A percentile compares a stretch with the other conserved stretches of the same genome.
These are phyloP conservation scores for Russula abietina DNA, from an alignment of 768 basidiomycete genomes.

Conservation along the genomic window DNA sequence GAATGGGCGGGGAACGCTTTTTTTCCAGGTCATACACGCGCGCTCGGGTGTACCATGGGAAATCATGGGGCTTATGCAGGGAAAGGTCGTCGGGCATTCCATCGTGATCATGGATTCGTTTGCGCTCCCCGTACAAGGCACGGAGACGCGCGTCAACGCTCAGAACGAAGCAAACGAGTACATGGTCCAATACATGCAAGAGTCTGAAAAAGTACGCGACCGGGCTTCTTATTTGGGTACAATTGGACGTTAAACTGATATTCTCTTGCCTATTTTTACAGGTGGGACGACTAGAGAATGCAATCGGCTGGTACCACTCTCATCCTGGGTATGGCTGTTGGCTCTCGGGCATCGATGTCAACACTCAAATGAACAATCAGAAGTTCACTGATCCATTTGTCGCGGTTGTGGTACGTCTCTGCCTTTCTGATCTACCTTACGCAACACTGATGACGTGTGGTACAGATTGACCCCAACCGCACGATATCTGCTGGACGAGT, in stretches of 20 bases:
- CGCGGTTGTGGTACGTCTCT: slow-evolving; percentile 77
- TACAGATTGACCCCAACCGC: slow-evolving; percentile 92
- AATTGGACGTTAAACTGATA: neutral
- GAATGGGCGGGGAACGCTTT: slow-evolving; percentile 16
- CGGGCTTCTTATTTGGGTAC: neutral
- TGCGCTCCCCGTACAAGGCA: slow-evolving; percentile 94
- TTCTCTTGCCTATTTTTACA: slow-evolving; percentile 30
- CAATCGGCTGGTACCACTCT: slow-evolving; percentile 97
- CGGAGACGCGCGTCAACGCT: slow-evolving; percentile 96
- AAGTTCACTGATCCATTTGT: slow-evolving; percentile 95
- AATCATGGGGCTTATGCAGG: slow-evolving; percentile 99
- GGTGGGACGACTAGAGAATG: slow-evolving; percentile 81
- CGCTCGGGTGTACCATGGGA: slow-evolving; percentile 96
- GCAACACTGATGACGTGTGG: slow-evolving; percentile 1
- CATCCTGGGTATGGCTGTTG: slow-evolving; percentile 99
- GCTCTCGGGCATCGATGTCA: slow-evolving; percentile 98
- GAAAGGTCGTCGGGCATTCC: slow-evolving; percentile 77
- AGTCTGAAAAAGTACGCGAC: slow-evolving; percentile 63
- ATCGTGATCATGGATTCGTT: slow-evolving; percentile 93
- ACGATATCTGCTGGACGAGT: slow-evolving; percentile 98
- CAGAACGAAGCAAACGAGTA: slow-evolving; percentile 95
- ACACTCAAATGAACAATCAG: slow-evolving; percentile 93
- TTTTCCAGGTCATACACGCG: slow-evolving; percentile 86
- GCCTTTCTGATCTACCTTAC: neutral
- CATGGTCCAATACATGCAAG: slow-evolving; percentile 90